Evolutionary conservation across 2,329 filamentous ascomycete genomes (phyloP), one percentile per base, ranked within the genome.

Genomic region (Neoascochyta sp.): DNA sequence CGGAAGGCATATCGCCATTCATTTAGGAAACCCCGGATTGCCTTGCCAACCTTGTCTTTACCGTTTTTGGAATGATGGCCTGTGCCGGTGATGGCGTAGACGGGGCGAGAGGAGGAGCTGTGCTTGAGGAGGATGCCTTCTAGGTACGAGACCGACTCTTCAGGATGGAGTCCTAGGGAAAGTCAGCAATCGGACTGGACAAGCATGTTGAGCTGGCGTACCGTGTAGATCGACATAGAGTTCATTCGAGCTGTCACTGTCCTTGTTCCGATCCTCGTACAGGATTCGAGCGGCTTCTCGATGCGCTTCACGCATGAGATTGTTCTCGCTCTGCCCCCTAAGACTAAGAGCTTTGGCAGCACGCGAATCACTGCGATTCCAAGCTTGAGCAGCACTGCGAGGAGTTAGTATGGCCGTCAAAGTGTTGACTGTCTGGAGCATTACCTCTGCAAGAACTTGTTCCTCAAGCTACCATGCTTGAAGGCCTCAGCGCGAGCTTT

Each of bases 51-150:
- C 67, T 98, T 98, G 65, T 98, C 92, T 63, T 96, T 96, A 52
- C 92, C 90, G 57, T 95, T 95, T 71, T 96, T 96, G 62, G 86
- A 94, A 66, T 98, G 92, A 56, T 96, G 89, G 3, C 90, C 92
- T 1, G 90, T 96, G 24, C 92, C 92, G 1, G 89, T 95, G 60
- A 98, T 96, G 46, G 89, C 89, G 60, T 96, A 98, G 22, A 98
- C 76, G 3, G 90, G 85, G 13, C 80, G 76, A 4, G 70, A 65
- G 19, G 74, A 74, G 47, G 84, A 80, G 45, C 78, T 76, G 54
- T 95, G 92, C 54, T 93, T 86, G 40, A 89, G 71, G 13, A 98
- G 78, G 21, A 93, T 84, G 43, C 83, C 82, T 62, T 92, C 87
- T 4, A 98, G 76, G 52, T 96, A 96, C 45, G 92, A 86, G 22